These are phyloP conservation scores for Pleurotus sapidus DNA, from an alignment of 768 basidiomycete genomes.

Conservation along the genomic window DNA sequence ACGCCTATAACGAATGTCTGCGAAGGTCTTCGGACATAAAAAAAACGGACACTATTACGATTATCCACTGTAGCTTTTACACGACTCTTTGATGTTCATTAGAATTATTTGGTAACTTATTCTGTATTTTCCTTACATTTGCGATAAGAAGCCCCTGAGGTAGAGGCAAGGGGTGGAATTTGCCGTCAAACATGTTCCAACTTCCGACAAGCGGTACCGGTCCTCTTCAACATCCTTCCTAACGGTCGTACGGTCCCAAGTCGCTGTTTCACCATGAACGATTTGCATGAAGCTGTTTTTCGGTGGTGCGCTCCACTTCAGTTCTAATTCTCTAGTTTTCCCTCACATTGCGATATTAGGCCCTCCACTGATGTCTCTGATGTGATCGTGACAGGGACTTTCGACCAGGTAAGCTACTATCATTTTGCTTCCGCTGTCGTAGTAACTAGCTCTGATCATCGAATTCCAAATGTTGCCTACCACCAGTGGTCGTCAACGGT, in stretches of 20 bases:
- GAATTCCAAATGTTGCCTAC: not conserved
- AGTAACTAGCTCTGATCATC: not conserved
- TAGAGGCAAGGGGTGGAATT: not conserved
- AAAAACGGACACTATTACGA: not conserved
- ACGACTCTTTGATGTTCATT: not conserved
- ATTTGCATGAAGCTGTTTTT: conserved; percentile 51
- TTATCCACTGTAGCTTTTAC: not conserved
- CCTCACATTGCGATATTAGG: conserved; percentile 33
- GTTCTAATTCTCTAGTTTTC: not conserved
- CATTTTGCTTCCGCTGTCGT: conserved; percentile 9
- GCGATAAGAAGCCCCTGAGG: no score
- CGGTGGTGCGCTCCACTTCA: conserved; percentile 36
- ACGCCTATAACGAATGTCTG: not conserved
- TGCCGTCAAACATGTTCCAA: not conserved
- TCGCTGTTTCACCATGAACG: conserved; percentile 23
- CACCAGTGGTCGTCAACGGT: conserved; percentile 60
- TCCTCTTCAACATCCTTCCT: not conserved
- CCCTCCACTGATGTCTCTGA: conserved; percentile 50
- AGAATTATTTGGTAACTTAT: conserved; percentile 7
- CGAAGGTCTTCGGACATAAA: not conserved
- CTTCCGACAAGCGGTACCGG: not conserved
- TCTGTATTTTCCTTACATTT: not conserved
- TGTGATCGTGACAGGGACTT: conserved; percentile 75
- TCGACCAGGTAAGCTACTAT: conserved; percentile 60
- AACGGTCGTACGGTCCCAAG: not conserved